These are phyloP conservation scores for Soucietia sequanensis DNA, from an alignment of 805 yeast genomes.

Conservation along the genomic window DNA sequence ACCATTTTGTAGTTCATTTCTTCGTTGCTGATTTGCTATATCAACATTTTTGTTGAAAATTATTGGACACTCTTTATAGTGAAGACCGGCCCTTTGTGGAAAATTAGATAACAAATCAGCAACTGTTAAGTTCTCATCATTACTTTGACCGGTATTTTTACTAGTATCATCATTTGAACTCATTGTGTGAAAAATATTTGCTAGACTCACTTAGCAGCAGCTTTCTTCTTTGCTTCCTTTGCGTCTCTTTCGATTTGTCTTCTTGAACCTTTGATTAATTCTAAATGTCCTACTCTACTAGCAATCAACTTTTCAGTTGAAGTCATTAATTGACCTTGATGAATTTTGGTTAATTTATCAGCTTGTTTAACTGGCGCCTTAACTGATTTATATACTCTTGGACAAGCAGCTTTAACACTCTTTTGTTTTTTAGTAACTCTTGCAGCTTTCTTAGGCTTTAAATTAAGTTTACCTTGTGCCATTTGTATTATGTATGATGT, in stretches of 20 bases:
- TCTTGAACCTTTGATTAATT: conserved; percentile 86
- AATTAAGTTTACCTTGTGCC: conserved; percentile 75
- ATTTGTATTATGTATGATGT: no score
- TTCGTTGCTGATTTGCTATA: no score
- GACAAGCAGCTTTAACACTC: conserved; percentile 69
- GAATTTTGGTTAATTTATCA: conserved; percentile 57
- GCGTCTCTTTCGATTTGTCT: conserved; percentile 69
- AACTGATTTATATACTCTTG: conserved; percentile 66
- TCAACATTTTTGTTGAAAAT: no score
- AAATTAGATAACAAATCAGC: no score
- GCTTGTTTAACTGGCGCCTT: conserved; percentile 48
- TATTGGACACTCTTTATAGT: no score
- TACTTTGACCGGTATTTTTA: no score
- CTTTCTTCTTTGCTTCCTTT: conserved; percentile 32
- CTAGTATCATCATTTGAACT: no score
- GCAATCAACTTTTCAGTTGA: conserved; percentile 85
- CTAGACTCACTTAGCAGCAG: conserved; percentile 3
- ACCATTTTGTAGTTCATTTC: no score
- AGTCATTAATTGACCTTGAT: conserved; percentile 49
- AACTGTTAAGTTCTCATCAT: no score
- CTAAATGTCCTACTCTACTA: conserved; percentile 91
- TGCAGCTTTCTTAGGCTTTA: conserved; percentile 48
- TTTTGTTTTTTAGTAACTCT: conserved; percentile 64
- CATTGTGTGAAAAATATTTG: no score
- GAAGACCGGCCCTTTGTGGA: no score